Evolutionary conservation across 805 yeast species (phyloP), one percentile per base, ranked within the genome.

Genomic region (Ogataea degrootiae): DNA sequence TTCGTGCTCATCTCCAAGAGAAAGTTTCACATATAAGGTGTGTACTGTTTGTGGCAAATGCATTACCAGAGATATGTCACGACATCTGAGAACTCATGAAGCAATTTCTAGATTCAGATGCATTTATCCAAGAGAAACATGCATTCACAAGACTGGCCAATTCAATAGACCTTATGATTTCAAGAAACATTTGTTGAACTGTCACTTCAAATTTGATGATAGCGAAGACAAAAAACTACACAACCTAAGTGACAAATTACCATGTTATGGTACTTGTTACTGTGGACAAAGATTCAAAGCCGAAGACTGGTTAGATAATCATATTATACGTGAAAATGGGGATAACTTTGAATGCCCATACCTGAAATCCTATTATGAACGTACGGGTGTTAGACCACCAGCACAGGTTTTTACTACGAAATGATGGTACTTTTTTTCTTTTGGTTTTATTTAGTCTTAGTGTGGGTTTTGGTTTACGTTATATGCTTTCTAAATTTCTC

Each of bases 141-240:
- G 87, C 58, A 64, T 73, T 3, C 87, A 82, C 59, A 79, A 75
- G 56, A 71, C 81, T 14, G 82, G 85, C 29, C 77, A 70, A 56
- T 82, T 82, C 67, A 82, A 82, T 63, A 68, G 88, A 42, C 85
- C 84, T 6, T 82, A 82, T 60, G 88, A 82, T 60, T 80, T 70
- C 68, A 82, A 82, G 58, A 82, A 82, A 57, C 88, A 82, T 58
- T 62, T 82, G 45, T 64, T 82, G 37, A 83, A 81, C 58, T 68
- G 75, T 44, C 88, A 82, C 54, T 82, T 82, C 58, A 61, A 60
- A 41, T 81, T 80, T 58, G 82, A 79, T 52, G 69, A 77, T 48
- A 67, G 68, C 5, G 58, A 64, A 35, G 71, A 72, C 11, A 72
- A 72, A 44, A 68, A 69, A 38, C 62, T 72, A 46, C 77, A 76